Base-by-base conservation (phyloP, 2,329 filamentous ascomycete genomes). In the Zasmidium angulare region DNA sequence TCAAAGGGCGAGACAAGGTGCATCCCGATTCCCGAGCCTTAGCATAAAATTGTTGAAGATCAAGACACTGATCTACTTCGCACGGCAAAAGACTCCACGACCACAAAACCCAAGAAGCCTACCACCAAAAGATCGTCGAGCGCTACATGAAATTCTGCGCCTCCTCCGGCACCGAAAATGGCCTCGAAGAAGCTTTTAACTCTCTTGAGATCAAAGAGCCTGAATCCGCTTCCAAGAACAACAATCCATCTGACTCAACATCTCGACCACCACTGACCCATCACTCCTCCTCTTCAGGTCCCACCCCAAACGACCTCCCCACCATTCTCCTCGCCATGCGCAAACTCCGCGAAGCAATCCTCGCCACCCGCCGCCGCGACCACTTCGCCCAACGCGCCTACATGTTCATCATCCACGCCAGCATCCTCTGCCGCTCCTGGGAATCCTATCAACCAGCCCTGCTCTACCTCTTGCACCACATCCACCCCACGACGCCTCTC, bases 381-480 rank as follows among this genome's bases (percentile, higher is more conserved):
- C 81, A 85, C 54, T 99, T 99, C 75, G 88, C 93, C 1, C 86
- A 89, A n/a, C 87, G 92, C 67, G 90, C 88, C 17, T 96, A 98
- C 76, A 86, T 96, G 63, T 98, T 98, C 80, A 91, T 90, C 69
- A 90, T 96, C 68, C 89, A 93, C 56, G 82, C 93, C 23, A 87
- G 90, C 22, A 88, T 99, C 63, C 84, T 96, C 31, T 86, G 89
- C 58, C 86, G 87, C 64, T 88, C 96, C 67, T 89, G 89, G 67
- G 91, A 96, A 67, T 92, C 92, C 1, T 99, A 98, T 74, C 89
- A 93, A 64, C 91, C 93, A 0, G 91, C 93, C 1, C 84, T 98
- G 21, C 83, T 89, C 43, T 86, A 96, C 68, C 83, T 97, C 1
- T 80, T 99, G 12, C 83, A 86, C 48, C 77, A 78, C 7, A 86